Base-by-base conservation (phyloP, 805 yeast species). In the Yamadazyma olivae region DNA sequence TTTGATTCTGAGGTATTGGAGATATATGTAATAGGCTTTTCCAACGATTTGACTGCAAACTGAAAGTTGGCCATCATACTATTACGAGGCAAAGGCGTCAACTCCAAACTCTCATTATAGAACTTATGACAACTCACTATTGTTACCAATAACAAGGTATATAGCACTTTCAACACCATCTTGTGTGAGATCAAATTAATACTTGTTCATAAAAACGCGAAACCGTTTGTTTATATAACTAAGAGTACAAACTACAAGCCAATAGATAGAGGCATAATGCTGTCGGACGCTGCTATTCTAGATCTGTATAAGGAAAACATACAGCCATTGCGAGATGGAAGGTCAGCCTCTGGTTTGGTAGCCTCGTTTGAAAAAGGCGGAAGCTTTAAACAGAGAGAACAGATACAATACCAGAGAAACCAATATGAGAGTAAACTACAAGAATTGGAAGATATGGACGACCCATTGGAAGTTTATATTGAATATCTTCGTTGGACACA, bases 401-500 rank as follows among this genome's bases (percentile, higher is more conserved):
- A 76, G 46, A 54, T 81, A 30, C 54, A 60, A 8, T 51, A 18
- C 17, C 3, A 35, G 19, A n/a, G 38, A 25, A n/a, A 23, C n/a
- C 13, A 53, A 25, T 71, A 74, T 43, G 95, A 85, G 50, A 48
- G 50, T 2, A 59, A 55, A n/a, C 51, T 89, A 10, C 52, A 53
- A 7, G 64, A 65, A 1, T 43, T 77, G 6, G 82, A 77, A 4
- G 87, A 80, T 12, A 55, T 79, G 27, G 96, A 89, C 59, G 96
- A 90, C 55, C 96, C 96, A 0, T 54, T 89, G 16, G 87, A 84
- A 43, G 75, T 79, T 1, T 88, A 73, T 56, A 44, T 87, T n/a
- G 81, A 81, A 14, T 89, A 86, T 49, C 66, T 89, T 9, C 54
- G 67, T n/a, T 88, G 95, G 95, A 73, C 77, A 8, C 77, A 73